These are phyloP conservation scores for Dothideomycetes sp. DNA, from an alignment of 2,329 filamentous ascomycete genomes.

Conservation along the genomic window DNA sequence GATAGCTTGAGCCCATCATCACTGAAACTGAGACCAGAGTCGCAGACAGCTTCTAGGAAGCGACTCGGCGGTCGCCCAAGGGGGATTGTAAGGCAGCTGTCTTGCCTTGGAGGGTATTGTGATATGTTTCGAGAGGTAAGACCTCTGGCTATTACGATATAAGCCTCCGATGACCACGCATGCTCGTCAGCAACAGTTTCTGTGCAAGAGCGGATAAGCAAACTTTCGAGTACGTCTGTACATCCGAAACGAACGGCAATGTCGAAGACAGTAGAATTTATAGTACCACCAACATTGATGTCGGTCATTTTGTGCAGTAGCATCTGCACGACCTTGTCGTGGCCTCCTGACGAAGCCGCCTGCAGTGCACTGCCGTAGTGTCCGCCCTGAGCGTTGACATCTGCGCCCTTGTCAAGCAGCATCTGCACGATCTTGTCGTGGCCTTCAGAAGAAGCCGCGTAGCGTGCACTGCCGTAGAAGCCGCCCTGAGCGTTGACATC, in stretches of 20 bases:
- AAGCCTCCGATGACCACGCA: neutral
- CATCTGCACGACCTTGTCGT: constrained; percentile 14
- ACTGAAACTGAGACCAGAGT: neutral
- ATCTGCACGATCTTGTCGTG: constrained; percentile 13
- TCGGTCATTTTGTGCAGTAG: constrained; percentile 8
- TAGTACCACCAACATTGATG: neutral
- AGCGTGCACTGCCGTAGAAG: constrained; percentile 14
- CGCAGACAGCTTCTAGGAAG: neutral
- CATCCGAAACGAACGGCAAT: no score
- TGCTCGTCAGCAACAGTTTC: neutral
- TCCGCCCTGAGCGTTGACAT: constrained; percentile 13
- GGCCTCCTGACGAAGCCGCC: constrained; percentile 2
- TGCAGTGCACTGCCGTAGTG: constrained; percentile 17
- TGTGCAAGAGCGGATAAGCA: neutral
- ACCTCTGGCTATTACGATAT: neutral
- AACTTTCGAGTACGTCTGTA: no score
- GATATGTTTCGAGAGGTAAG: neutral
- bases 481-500: constrained; percentile 16
- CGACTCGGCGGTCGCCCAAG: neutral
- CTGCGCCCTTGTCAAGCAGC: constrained; percentile 12
- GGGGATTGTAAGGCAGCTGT: neutral
- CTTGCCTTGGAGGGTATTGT: neutral
- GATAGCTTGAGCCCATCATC: neutral
- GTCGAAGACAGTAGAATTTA: neutral
- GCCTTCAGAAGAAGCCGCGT: constrained; percentile 14